These are phyloP conservation scores for Cladosporium sp. DNA, from an alignment of 2,329 filamentous ascomycete species.

Conservation along the genomic window DNA sequence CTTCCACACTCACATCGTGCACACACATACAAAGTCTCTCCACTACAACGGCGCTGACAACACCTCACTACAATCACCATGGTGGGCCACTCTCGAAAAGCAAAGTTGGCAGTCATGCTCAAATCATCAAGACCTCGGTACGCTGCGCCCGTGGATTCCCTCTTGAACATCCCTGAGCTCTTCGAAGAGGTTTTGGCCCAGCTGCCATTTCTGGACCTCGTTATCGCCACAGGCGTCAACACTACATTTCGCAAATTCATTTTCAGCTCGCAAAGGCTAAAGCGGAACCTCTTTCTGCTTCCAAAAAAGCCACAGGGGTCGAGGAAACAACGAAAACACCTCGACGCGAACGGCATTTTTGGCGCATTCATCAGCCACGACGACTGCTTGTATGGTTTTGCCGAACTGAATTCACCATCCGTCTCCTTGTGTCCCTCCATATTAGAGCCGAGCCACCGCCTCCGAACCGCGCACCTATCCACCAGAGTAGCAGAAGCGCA, in stretches of 20 bases:
- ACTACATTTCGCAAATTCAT: constrained; percentile 12
- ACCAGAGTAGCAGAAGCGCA: not conserved
- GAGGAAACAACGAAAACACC: not conserved
- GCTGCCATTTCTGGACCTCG: constrained; percentile 1
- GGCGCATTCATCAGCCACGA: not conserved
- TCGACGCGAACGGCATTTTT: not conserved
- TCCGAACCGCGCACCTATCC: not conserved
- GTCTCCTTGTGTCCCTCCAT: not conserved
- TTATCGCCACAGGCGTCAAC: constrained; percentile 4
- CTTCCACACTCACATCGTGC: not conserved
- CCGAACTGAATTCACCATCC: not conserved
- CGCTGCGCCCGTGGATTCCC: not conserved
- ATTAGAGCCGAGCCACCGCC: not conserved
- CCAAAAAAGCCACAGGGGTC: not conserved
- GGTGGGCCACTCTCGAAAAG: not conserved
- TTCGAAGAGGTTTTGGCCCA: constrained; percentile 10
- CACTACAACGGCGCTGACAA: not conserved
- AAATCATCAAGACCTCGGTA: not conserved
- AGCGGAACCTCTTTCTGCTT: constrained; percentile 5
- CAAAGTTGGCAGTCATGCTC: not conserved
- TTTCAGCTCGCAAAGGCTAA: not conserved
- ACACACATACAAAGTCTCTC: not conserved
- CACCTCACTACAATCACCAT: not conserved
- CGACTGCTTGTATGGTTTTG: not conserved
- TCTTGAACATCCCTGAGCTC: constrained; percentile 12